These are phyloP conservation scores for Escallonia rubra DNA, from an alignment of 129 eudicot species.

Conservation along the genomic window DNA sequence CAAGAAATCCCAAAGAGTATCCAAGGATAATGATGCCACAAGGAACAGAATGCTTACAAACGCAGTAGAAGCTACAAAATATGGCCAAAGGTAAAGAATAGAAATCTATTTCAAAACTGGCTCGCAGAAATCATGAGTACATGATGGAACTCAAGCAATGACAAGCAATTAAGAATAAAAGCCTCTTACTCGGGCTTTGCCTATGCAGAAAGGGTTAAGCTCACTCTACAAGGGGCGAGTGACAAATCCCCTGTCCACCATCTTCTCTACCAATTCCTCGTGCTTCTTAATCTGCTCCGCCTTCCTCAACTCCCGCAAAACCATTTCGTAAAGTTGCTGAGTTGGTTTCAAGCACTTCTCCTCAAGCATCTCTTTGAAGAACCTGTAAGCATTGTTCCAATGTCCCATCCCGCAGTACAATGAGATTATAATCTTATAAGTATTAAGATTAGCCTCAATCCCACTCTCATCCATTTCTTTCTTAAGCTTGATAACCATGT, in stretches of 20 bases:
- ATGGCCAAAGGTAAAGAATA: too few relatives aligned
- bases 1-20: too few relatives aligned
- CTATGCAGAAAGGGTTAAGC: not conserved
- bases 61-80: too few relatives aligned
- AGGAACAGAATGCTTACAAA: too few relatives aligned
- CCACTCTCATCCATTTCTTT: constrained; percentile 71
- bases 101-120: too few relatives aligned
- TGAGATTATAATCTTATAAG: constrained; percentile 69
- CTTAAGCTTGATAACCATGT: constrained; percentile 84
- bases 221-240: constrained; percentile 53
- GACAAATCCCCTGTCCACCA: constrained; percentile 72
- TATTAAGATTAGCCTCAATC: constrained; percentile 75
- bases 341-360: constrained; percentile 78
- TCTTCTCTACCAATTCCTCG: constrained; percentile 91
- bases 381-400: constrained; percentile 81
- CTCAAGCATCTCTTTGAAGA: constrained; percentile 81
- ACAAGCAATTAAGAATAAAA: too few relatives aligned
- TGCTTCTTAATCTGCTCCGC: constrained; percentile 89
- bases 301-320: constrained; percentile 59
- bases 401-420: constrained; percentile 80
- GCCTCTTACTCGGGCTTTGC: too few relatives aligned
- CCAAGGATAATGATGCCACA: too few relatives aligned
- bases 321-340: constrained; percentile 55
- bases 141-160: too few relatives aligned
- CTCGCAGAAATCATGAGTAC: too few relatives aligned